Percentiles rank a stretch among this genome's conserved stretches.
phyloP scores from a whole-genome alignment of 495 filamentous ascomycete genomes.

The Tricharina praecox region DNA sequence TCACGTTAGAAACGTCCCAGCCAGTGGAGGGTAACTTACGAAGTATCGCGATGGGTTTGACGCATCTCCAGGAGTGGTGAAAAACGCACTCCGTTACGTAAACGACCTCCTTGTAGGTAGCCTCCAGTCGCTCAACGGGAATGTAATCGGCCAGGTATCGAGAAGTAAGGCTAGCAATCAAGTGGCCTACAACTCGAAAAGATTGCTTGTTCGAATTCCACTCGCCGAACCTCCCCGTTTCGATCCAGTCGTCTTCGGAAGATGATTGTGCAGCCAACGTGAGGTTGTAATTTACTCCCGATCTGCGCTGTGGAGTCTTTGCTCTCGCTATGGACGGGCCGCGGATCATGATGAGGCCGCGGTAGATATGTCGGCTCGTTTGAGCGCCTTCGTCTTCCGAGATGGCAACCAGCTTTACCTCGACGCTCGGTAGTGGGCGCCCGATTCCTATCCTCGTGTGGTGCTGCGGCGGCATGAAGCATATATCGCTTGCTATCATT shows the following conservation, averaged over 20 bases:
- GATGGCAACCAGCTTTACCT: constrained; percentile 16
- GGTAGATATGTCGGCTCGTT: neutral
- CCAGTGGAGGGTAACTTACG: neutral
- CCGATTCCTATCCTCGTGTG: constrained; percentile 11
- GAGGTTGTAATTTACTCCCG: neutral
- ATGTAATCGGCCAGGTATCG: constrained; percentile 17
- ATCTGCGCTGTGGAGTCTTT: constrained; percentile 1
- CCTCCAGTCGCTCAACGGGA: constrained; percentile 13
- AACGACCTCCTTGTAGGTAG: constrained; percentile 8
- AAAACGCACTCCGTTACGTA: constrained; percentile 15
- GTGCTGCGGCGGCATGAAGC: constrained; percentile 12
- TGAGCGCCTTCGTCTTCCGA: neutral
- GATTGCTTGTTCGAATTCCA: constrained; percentile 12
- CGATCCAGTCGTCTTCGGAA: constrained; percentile 15
- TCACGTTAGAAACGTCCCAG: too few relatives aligned
- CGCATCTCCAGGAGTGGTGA: constrained; percentile 11
- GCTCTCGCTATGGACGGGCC: constrained; percentile 15
- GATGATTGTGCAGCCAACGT: neutral
- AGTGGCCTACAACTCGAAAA: constrained; percentile 9
- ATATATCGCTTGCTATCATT: constrained; percentile 10
- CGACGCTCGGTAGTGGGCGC: constrained; percentile 10
- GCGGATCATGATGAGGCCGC: constrained; percentile 17
- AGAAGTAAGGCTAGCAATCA: constrained; percentile 3
- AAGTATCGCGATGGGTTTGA: constrained; percentile 10
- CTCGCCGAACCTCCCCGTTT: constrained; percentile 12